phyloP scores from a whole-genome alignment of 768 basidiomycete species.

The Tricholoma bakamatsutake region DNA sequence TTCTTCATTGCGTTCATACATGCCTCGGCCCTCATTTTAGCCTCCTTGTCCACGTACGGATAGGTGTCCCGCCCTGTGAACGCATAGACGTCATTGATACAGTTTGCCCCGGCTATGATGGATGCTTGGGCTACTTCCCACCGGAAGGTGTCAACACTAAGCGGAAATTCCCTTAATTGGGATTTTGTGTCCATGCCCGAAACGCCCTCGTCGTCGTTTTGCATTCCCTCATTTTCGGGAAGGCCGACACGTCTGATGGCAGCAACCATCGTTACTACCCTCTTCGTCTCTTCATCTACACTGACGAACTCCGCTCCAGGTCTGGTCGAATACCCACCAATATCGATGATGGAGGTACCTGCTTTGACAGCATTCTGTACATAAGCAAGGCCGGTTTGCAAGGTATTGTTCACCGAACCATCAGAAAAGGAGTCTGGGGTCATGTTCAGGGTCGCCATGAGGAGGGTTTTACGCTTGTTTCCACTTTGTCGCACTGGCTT shows the following conservation, averaged over 20 bases:
- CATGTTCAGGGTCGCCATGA: constrained; percentile 91
- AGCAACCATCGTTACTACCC: constrained; percentile 69
- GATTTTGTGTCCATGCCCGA: background rate
- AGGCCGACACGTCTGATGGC: constrained; percentile 30
- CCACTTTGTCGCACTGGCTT: constrained; percentile 9
- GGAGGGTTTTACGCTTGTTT: constrained; percentile 39
- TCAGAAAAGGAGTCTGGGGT: constrained; percentile 98
- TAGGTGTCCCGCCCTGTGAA: constrained; percentile 61
- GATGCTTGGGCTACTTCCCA: constrained; percentile 70
- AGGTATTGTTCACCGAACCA: constrained; percentile 52
- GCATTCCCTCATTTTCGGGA: background rate
- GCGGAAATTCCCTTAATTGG: constrained; percentile 32
- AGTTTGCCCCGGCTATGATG: constrained; percentile 78
- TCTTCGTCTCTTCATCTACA: constrained; percentile 58
- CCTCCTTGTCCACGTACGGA: constrained; percentile 22
- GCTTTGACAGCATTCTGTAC: constrained; percentile 38
- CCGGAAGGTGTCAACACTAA: constrained; percentile 91
- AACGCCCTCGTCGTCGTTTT: constrained; percentile 6
- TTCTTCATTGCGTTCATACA: constrained; percentile 56
- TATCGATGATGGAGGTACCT: constrained; percentile 78
- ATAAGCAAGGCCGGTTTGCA: constrained; percentile 51
- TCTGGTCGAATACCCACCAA: constrained; percentile 92
- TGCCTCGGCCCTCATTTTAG: constrained; percentile 24
- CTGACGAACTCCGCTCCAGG: constrained; percentile 69
- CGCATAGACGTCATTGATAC: constrained; percentile 90